phyloP scores from a whole-genome alignment of 148 eudicot genomes.

The Nepenthes gracilis region DNA sequence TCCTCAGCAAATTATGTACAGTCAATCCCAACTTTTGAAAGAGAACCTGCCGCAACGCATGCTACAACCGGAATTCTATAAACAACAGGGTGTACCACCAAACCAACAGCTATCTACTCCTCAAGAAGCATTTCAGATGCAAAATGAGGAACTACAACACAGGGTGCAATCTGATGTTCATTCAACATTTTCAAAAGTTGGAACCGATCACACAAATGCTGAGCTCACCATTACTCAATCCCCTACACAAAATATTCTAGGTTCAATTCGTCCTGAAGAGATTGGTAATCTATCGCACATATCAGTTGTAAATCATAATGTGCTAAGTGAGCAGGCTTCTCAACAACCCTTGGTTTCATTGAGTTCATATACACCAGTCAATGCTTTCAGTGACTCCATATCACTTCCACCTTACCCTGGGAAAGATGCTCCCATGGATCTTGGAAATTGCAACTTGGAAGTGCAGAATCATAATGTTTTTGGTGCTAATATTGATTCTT shows the following conservation, averaged over 20 bases:
- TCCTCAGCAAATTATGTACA: conserved; percentile 42
- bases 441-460: conserved; percentile 52
- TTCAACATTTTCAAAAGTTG: conserved; percentile 39
- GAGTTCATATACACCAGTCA: conserved; percentile 36
- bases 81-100: conserved; percentile 31
- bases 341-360: conserved; percentile 54
- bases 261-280: conserved; percentile 46
- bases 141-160: conserved; percentile 35
- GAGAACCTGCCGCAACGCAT: conserved; percentile 29
- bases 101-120: conserved; percentile 32
- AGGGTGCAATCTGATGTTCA: conserved; percentile 42
- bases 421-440: conserved; percentile 53
- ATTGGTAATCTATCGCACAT: conserved; percentile 49
- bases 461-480: conserved; percentile 54
- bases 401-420: conserved; percentile 68
- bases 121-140: conserved; percentile 49
- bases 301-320: conserved; percentile 35
- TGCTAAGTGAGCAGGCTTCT: conserved; percentile 42
- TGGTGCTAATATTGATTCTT: conserved; percentile 63
- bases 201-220: conserved; percentile 13
- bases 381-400: conserved; percentile 39
- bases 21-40: conserved; percentile 56
- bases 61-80: conserved; percentile 31
- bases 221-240: conserved; percentile 40
- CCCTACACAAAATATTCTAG: conserved; percentile 46